A percentile compares a stretch with the other conserved stretches of the same genome.
phyloP scores from a whole-genome alignment of 768 basidiomycete genomes.

The Calvatia gigantea region DNA sequence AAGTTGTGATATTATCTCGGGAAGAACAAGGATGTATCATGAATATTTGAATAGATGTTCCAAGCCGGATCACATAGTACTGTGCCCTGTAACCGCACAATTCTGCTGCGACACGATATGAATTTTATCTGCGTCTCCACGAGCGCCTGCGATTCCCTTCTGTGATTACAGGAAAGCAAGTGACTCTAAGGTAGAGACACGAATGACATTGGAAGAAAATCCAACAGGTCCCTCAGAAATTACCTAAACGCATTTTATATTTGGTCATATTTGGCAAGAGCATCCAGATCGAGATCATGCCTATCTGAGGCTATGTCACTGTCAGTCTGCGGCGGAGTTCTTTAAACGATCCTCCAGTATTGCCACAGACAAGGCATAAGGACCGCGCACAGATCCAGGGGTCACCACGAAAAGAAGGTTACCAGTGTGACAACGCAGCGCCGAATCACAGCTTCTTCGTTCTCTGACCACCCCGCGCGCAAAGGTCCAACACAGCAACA shows the following conservation, averaged over 20 bases:
- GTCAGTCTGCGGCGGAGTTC: too few relatives aligned
- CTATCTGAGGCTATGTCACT: not conserved
- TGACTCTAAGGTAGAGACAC: conserved; percentile 70
- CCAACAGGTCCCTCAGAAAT: conserved; percentile 5
- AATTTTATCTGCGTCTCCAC: conserved; percentile 56
- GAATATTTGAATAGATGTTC: conserved; percentile 19
- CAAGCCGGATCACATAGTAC: conserved; percentile 24
- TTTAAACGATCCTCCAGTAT: too few relatives aligned
- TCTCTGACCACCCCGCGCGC: not conserved
- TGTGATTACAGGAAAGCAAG: conserved; percentile 44
- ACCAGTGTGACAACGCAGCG: not conserved
- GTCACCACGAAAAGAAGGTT: not conserved
- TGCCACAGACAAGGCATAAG: not conserved
- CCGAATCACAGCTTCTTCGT: not conserved
- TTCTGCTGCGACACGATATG: conserved; percentile 13
- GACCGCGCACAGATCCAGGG: too few relatives aligned
- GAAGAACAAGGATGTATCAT: not conserved
- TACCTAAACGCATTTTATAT: conserved; percentile 28
- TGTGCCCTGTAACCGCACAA: conserved; percentile 19
- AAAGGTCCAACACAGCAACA: not conserved
- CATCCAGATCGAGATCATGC: conserved; percentile 6
- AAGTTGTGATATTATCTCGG: not conserved
- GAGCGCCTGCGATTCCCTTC: conserved; percentile 61
- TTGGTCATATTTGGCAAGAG: conserved; percentile 34
- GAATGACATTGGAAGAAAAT: conserved; percentile 26